Percentiles rank a stretch among this genome's conserved stretches.
These are phyloP conservation scores for Pseudogymnoascus sp. DNA, from an alignment of 2,329 filamentous ascomycete genomes.

Conservation along the genomic window DNA sequence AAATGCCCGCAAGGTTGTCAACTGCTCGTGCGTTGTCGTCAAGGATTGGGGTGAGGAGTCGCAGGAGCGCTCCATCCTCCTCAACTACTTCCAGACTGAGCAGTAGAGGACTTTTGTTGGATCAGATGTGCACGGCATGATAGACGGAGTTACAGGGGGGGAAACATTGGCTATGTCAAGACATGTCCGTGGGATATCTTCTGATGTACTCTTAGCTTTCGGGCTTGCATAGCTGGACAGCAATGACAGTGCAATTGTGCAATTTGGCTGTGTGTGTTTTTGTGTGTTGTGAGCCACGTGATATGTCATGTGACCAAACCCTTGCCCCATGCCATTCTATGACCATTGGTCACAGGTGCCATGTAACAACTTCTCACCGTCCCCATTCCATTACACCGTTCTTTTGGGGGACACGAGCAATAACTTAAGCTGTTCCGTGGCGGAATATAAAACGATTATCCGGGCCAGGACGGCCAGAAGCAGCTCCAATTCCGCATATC, in stretches of 20 bases:
- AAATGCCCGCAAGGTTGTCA: constrained; percentile 99
- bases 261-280: background rate
- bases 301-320: background rate
- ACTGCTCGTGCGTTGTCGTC: constrained; percentile 99
- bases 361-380: background rate
- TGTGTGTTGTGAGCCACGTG: background rate
- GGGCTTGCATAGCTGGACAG: background rate
- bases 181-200: constrained; percentile 21
- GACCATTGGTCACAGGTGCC: background rate
- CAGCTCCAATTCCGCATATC: background rate
- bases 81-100: constrained; percentile 99
- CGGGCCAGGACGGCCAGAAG: background rate
- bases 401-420: background rate
- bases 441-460: background rate
- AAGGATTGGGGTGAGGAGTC: constrained; percentile 99
- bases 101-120: constrained; percentile 40
- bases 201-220: constrained; percentile 23
- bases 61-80: constrained; percentile 95
- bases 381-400: background rate
- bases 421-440: background rate
- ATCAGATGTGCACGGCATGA: constrained; percentile 16
- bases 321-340: background rate
- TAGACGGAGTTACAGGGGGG: constrained; percentile 22
- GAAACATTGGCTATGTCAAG: constrained; percentile 22
- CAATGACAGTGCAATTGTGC: constrained; percentile 1